These are phyloP conservation scores for Phyllosticta ampelicida DNA, from an alignment of 2,329 filamentous ascomycete genomes.

Conservation along the genomic window DNA sequence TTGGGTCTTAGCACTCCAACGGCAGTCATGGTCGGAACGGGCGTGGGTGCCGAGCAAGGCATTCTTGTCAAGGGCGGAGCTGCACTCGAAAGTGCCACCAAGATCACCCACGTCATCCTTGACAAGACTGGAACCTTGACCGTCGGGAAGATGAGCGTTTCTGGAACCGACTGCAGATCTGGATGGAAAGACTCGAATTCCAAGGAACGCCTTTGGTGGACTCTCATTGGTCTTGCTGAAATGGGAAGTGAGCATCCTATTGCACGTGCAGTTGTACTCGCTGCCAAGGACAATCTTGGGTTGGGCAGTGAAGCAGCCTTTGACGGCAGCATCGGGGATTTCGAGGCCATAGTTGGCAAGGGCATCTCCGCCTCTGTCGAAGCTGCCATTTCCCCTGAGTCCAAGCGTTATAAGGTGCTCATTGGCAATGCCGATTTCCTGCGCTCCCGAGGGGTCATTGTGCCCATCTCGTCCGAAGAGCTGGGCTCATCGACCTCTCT, in stretches of 20 bases:
- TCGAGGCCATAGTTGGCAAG: slow-evolving; percentile 70
- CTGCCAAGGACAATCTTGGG: slow-evolving; percentile 65
- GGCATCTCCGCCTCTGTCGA: slow-evolving; percentile 77
- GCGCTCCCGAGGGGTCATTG: slow-evolving; percentile 54
- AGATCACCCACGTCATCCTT: slow-evolving; percentile 78
- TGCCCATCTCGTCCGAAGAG: slow-evolving; percentile 38
- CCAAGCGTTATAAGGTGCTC: slow-evolving; percentile 64
- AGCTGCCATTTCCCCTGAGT: slow-evolving; percentile 57
- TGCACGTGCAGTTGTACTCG: slow-evolving; percentile 71
- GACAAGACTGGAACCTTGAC: slow-evolving; percentile 97
- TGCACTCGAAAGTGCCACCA: slow-evolving; percentile 80
- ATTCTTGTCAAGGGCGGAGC: slow-evolving; percentile 97
- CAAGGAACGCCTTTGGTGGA: slow-evolving; percentile 79
- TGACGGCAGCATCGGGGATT: slow-evolving; percentile 76
- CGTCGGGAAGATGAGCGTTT: slow-evolving; percentile 88
- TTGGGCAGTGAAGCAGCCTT: slow-evolving; percentile 62
- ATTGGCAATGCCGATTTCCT: slow-evolving; percentile 77
- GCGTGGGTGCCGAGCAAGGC: slow-evolving; percentile 85
- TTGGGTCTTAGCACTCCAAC: slow-evolving; percentile 93
- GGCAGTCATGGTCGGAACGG: slow-evolving; percentile 98
- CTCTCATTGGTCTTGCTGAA: slow-evolving; percentile 88
- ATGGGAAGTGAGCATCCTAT: slow-evolving; percentile 94
- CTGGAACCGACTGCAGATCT: slow-evolving; percentile 54
- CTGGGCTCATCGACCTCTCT: slow-evolving; percentile 14
- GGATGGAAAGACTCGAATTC: slow-evolving; percentile 60